These are phyloP conservation scores for Penicillium herquei DNA, from an alignment of 495 filamentous ascomycete genomes.

Conservation along the genomic window DNA sequence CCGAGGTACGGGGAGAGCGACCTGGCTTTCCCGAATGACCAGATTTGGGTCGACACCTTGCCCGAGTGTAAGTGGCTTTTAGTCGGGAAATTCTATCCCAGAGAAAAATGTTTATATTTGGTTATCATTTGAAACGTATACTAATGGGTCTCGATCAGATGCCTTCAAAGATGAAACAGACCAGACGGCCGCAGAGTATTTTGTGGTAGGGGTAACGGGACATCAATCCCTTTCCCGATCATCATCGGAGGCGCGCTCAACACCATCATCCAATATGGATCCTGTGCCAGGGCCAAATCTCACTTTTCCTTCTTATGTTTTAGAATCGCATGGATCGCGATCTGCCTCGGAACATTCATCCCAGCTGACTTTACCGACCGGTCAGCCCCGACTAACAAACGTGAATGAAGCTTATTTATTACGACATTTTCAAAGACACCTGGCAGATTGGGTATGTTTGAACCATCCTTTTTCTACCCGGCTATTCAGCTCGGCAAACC, in stretches of 20 bases:
- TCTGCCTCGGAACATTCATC: constrained; percentile 20
- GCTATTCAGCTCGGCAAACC: background rate
- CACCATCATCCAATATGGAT: constrained; percentile 28
- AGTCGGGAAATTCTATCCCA: background rate
- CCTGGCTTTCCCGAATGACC: constrained; percentile 38
- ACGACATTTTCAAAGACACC: constrained; percentile 37
- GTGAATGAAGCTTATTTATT: constrained; percentile 44
- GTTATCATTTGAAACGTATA: background rate
- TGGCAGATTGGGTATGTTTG: constrained; percentile 37
- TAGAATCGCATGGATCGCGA: constrained; percentile 19
- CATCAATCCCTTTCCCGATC: constrained; percentile 21
- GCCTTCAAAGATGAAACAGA: constrained; percentile 45
- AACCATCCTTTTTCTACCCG: background rate
- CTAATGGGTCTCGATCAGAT: constrained; percentile 13
- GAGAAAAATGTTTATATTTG: background rate
- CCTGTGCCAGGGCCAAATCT: constrained; percentile 15
- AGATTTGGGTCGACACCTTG: constrained; percentile 36
- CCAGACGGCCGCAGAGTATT: constrained; percentile 41
- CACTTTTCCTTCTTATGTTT: constrained; percentile 10
- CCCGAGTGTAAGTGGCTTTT: constrained; percentile 26
- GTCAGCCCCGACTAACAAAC: constrained; percentile 26
- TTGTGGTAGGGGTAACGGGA: constrained; percentile 27
- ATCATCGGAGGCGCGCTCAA: constrained; percentile 26
- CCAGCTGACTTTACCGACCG: constrained; percentile 18
- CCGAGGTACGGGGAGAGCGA: constrained; percentile 46